These are phyloP conservation scores for Pyricularia pennisetigena DNA, from an alignment of 2,329 filamentous ascomycete genomes.

Conservation along the genomic window DNA sequence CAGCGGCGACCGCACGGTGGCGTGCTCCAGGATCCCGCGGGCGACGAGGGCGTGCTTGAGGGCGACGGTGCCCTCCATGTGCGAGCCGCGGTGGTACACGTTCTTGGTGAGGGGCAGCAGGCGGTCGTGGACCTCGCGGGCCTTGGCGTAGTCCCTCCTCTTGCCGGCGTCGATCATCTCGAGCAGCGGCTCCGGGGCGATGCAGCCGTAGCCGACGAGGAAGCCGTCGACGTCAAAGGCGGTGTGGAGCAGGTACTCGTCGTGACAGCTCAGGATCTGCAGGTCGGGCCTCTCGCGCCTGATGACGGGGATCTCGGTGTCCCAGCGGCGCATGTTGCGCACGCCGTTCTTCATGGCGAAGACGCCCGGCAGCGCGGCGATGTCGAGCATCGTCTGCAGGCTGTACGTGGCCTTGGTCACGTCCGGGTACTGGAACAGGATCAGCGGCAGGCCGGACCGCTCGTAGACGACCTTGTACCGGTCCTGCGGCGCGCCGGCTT, in stretches of 20 bases:
- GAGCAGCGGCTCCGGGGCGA: constrained; percentile 37
- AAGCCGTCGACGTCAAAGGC: constrained; percentile 42
- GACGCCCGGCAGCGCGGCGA: constrained; percentile 38
- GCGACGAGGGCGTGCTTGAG: constrained; percentile 42
- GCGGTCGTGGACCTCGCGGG: constrained; percentile 37
- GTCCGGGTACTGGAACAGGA: constrained; percentile 44
- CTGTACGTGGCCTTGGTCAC: constrained; percentile 42
- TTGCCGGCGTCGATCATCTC: constrained; percentile 41
- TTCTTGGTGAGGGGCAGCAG: constrained; percentile 40
- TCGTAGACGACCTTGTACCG: constrained; percentile 40
- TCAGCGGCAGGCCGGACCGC: constrained; percentile 35
- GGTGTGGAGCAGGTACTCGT: constrained; percentile 42
- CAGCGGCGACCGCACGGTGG: constrained; percentile 38
- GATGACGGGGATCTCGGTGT: constrained; percentile 44
- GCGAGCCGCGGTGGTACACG: constrained; percentile 43
- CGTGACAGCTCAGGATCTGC: constrained; percentile 40
- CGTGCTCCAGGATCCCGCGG: constrained; percentile 36
- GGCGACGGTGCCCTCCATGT: constrained; percentile 44
- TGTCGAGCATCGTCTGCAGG: constrained; percentile 41
- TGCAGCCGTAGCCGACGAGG: constrained; percentile 43
- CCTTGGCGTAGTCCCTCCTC: constrained; percentile 34
- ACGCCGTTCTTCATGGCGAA: constrained; percentile 49
- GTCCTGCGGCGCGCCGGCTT: constrained; percentile 40
- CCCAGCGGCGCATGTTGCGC: constrained; percentile 46
- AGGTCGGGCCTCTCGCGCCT: constrained; percentile 35